Percentiles rank a stretch among this genome's conserved stretches.
phyloP scores from a whole-genome alignment of 1,284 basidiomycete genomes.

The Ustilago loliicola region DNA sequence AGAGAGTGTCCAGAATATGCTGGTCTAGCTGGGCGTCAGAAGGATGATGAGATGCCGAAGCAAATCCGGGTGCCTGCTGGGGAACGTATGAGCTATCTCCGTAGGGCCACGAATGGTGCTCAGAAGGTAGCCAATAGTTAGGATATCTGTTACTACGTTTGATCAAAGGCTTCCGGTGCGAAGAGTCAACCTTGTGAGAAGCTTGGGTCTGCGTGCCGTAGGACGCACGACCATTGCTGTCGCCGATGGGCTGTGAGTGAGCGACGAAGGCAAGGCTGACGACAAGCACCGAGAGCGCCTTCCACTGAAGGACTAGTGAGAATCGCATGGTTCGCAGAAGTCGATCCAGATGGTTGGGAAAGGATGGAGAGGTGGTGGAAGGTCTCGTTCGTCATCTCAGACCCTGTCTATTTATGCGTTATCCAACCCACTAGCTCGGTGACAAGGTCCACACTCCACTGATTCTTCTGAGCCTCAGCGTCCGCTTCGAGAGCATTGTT shows the following conservation, averaged over 20 bases:
- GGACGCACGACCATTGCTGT: background rate
- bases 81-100: background rate
- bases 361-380: background rate
- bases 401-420: no score
- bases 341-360: background rate
- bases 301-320: background rate
- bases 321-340: background rate
- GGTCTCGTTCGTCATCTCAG: no score
- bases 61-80: background rate
- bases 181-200: background rate
- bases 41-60: background rate
- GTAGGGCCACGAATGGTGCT: background rate
- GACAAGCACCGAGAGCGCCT: background rate
- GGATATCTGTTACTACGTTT: no score
- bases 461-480: no score
- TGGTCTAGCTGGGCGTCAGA: background rate
- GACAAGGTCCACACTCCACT: no score
- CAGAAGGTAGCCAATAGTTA: no score
- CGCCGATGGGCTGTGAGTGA: background rate
- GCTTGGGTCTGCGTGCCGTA: background rate
- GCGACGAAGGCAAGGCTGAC: background rate
- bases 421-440: no score
- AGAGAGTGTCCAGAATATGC: background rate
- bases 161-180: no score
- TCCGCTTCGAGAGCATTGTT: no score